Conservation (phyloP, 2,329 filamentous ascomycete genomes). For the Ascochyta rabiei region DNA sequence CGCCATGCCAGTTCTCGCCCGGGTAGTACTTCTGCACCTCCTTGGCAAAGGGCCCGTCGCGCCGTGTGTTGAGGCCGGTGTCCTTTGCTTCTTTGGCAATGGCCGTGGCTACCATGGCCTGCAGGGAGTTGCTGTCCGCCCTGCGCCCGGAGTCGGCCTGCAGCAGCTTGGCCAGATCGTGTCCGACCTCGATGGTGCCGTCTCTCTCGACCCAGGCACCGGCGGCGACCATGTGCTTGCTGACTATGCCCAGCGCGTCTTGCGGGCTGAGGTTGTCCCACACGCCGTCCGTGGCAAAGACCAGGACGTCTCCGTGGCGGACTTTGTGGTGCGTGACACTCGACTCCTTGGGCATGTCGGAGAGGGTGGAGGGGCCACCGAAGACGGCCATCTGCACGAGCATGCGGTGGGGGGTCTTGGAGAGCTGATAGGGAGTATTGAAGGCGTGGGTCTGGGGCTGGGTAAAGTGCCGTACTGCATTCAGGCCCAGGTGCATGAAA, state of each 20-base stretch:
- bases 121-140: conserved; percentile 63
- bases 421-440: conserved; percentile 96
- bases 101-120: conserved; percentile 77
- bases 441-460: conserved; percentile 93
- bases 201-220: conserved; percentile 74
- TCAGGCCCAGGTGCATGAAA: conserved; percentile 83
- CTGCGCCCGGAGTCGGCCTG: conserved; percentile 53
- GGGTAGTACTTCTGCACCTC: conserved; percentile 90
- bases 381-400: conserved; percentile 81
- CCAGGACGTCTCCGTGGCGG: conserved; percentile 88
- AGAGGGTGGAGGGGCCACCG: conserved; percentile 70
- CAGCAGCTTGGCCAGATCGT: conserved; percentile 63
- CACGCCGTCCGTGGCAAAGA: conserved; percentile 93
- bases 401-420: conserved; percentile 81
- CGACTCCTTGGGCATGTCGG: conserved; percentile 84
- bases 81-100: conserved; percentile 83
- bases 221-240: conserved; percentile 72
- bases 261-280: conserved; percentile 95
- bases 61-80: conserved; percentile 78
- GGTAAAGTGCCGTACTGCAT: conserved; percentile 82
- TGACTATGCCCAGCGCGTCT: conserved; percentile 82
- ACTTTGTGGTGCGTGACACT: conserved; percentile 77
- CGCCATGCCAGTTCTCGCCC: conserved; percentile 83
- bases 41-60: conserved; percentile 92
- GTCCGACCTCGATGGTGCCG: conserved; percentile 58